Evolutionary conservation across 1,284 basidiomycete species (phyloP).

Genomic region (Papiliotrema nemorosa): DNA sequence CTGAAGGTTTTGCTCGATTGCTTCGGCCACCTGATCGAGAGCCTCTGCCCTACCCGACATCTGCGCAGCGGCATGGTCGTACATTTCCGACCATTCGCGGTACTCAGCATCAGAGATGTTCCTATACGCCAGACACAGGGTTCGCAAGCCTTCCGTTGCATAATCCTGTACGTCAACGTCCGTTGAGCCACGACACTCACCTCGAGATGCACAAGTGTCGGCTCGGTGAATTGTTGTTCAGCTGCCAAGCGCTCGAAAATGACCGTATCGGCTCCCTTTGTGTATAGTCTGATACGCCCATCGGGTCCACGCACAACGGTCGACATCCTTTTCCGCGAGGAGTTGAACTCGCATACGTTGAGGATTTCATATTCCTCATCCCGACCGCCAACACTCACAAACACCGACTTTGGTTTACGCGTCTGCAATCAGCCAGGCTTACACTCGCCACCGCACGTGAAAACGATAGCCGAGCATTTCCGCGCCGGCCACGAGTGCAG

Average conservation of each 20-base stretch:
- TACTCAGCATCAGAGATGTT: slow-evolving; percentile 91
- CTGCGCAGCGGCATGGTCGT: slow-evolving; percentile 86
- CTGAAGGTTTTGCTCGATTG: slow-evolving; percentile 91
- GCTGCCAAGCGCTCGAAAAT: slow-evolving; percentile 78
- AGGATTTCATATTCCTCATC: slow-evolving; percentile 82
- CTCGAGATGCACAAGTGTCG: slow-evolving; percentile 86
- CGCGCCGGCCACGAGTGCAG: slow-evolving; percentile 90
- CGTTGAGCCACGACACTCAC: no score
- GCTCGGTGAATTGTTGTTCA: slow-evolving; percentile 79
- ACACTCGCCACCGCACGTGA: slow-evolving; percentile 60
- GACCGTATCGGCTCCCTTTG: slow-evolving; percentile 97
- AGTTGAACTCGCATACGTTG: slow-evolving; percentile 99
- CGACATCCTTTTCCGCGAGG: slow-evolving; percentile 96
- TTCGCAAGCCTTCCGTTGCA: slow-evolving; percentile 93
- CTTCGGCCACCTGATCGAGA: slow-evolving; percentile 88
- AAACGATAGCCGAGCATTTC: slow-evolving; percentile 91
- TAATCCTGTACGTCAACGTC: slow-evolving; percentile 62
- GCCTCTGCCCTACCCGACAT: slow-evolving; percentile 91
- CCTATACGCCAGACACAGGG: slow-evolving; percentile 91
- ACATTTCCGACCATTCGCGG: slow-evolving; percentile 77
- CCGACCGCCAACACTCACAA: slow-evolving; percentile 72
- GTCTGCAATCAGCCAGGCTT: slow-evolving; percentile 56
- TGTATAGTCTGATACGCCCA: slow-evolving; percentile 90
- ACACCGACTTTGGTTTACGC: slow-evolving; percentile 93
- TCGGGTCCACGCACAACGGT: slow-evolving; percentile 83